Conservation (phyloP, 1,139 yeast species). For the Diutina rugosa region DNA sequence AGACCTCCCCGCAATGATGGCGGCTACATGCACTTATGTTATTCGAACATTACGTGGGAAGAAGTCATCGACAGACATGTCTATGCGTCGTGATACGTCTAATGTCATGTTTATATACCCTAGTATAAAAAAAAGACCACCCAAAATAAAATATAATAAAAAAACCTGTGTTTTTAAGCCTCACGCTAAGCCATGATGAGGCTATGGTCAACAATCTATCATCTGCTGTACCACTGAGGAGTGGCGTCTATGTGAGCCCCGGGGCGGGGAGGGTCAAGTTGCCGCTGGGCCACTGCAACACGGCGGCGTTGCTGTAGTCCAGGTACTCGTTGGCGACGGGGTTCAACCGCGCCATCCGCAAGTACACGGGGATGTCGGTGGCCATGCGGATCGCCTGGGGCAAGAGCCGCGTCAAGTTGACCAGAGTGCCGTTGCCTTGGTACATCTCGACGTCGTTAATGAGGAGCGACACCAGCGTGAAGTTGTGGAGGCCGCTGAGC, state of each 20-base stretch:
- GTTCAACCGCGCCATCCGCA: conserved; percentile 44
- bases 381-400: conserved; percentile 9
- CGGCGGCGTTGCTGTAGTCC: conserved; percentile 50
- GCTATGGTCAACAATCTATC: too few relatives aligned
- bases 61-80: too few relatives aligned
- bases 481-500: conserved; percentile 4
- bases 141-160: too few relatives aligned
- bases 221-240: not conserved
- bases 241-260: not conserved
- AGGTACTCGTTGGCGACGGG: conserved; percentile 22
- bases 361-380: conserved; percentile 27
- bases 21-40: too few relatives aligned
- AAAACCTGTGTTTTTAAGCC: too few relatives aligned
- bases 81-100: too few relatives aligned
- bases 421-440: conserved; percentile 34
- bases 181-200: too few relatives aligned
- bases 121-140: too few relatives aligned
- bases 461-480: conserved; percentile 46
- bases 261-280: not conserved
- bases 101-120: too few relatives aligned
- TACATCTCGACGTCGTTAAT: conserved; percentile 73
- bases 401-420: conserved; percentile 30
- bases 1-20: too few relatives aligned
- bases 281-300: conserved; percentile 37
- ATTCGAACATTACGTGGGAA: too few relatives aligned